Percentiles rank a stretch among this genome's conserved stretches.
Evolutionary conservation across 2,329 filamentous ascomycete genomes (phyloP).

Genomic region (Neodidymelliopsis sp.): DNA sequence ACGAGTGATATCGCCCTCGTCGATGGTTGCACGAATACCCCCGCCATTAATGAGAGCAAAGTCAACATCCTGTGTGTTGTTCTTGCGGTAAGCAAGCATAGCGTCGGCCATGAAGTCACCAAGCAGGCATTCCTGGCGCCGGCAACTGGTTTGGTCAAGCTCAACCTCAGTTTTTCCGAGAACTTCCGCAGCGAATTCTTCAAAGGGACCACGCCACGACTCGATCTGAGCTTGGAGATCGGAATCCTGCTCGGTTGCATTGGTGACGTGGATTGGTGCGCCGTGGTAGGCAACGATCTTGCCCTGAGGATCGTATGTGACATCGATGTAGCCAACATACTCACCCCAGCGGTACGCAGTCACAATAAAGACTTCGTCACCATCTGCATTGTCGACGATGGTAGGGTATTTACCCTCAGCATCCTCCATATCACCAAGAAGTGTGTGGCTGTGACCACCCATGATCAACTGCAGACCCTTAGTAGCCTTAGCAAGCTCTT

Average conservation of each 20-base stretch:
- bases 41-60: conserved; percentile 71
- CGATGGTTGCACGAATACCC: conserved; percentile 70
- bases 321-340: conserved; percentile 72
- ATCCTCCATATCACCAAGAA: conserved; percentile 65
- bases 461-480: conserved; percentile 73
- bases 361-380: conserved; percentile 73
- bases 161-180: conserved; percentile 63
- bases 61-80: conserved; percentile 56
- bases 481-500: conserved; percentile 66
- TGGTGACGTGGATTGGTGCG: conserved; percentile 69
- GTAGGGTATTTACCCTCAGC: conserved; percentile 70
- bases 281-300: conserved; percentile 69
- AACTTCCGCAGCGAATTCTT: conserved; percentile 65
- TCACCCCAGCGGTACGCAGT: conserved; percentile 74
- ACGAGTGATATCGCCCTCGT: conserved; percentile 66
- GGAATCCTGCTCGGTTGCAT: conserved; percentile 64
- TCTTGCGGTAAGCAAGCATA: conserved; percentile 67
- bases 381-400: conserved; percentile 66
- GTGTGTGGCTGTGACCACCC: conserved; percentile 66
- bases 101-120: conserved; percentile 58
- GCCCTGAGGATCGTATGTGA: conserved; percentile 67
- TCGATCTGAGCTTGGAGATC: conserved; percentile 65
- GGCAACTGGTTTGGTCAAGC: conserved; percentile 67
- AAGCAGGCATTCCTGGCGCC: conserved; percentile 62
- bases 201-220: conserved; percentile 67